Evolutionary conservation across 352 stramenopile genomes (phyloP), one percentile per base, ranked within the genome.

Genomic region (Globisporangium okanoganense): DNA sequence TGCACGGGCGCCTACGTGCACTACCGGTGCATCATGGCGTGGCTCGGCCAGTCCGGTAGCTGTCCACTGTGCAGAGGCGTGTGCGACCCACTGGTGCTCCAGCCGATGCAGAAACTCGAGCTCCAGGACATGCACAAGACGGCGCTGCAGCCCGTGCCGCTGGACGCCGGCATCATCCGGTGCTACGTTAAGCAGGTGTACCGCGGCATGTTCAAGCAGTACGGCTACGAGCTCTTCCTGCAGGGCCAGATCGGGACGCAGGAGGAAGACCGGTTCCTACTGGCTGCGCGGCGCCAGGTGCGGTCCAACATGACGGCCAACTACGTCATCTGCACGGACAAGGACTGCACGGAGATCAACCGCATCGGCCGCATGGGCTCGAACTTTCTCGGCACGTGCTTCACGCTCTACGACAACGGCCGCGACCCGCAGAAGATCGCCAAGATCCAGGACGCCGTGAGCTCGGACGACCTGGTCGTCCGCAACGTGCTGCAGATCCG

Each of bases 141-240:
- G 45, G 77, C 85, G 41, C 57, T 92, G 44, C 82, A 92, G 61
- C 84, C 86, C 0, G 83, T 95, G 47, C 86, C 86, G 1, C 69
- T 95, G 55, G 86, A 95, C 49, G 79, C 84, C 1, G 86, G 86
- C 5, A 95, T 95, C 62, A 90, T 95, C 55, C 84, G 86, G 18
- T 95, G 86, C 70, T 94, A 94, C 52, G 86, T 95, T 16, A 92
- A 93, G 63, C 84, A 95, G 40, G 85, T 93, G 55, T 93, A 95
- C 66, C 76, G 84, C 29, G 86, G 86, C 1, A 78, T 95, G 72
- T 93, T 95, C 71, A 93, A 94, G 65, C 82, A 91, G 68, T 95
- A 94, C 54, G 76, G 79, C 35, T 95, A 95, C 33, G 86, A 95
- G 33, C 61, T 95, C 59, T 94, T 88, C 40, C 64, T 95, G 0